These are phyloP conservation scores for Malassezia restricta DNA, from an alignment of 1,284 basidiomycete genomes.

Conservation along the genomic window DNA sequence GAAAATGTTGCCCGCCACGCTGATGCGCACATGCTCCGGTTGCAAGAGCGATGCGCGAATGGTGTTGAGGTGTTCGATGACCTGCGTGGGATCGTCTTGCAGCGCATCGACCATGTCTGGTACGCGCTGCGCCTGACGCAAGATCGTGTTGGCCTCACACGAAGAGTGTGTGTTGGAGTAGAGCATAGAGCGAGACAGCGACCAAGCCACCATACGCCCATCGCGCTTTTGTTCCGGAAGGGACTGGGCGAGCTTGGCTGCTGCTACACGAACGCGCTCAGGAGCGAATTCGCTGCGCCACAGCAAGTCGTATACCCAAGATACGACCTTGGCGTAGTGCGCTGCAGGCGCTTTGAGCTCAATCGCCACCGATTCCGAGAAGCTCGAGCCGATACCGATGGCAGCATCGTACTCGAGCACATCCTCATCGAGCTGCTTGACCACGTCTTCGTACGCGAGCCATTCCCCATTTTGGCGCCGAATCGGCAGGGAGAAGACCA, in stretches of 20 bases:
- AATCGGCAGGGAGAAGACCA: slow-evolving; percentile 83
- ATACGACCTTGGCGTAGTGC: slow-evolving; percentile 68
- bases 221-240: slow-evolving; percentile 88
- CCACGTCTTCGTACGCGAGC: slow-evolving; percentile 75
- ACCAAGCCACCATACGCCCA: slow-evolving; percentile 65
- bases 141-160: slow-evolving; percentile 59
- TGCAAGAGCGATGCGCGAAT: slow-evolving; percentile 46
- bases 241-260: slow-evolving; percentile 79
- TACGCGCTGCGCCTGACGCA: slow-evolving; percentile 66
- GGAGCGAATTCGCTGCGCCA: slow-evolving; percentile 68
- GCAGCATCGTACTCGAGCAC: slow-evolving; percentile 74
- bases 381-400: slow-evolving; percentile 57
- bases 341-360: slow-evolving; percentile 65
- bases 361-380: slow-evolving; percentile 61
- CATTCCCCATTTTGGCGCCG: slow-evolving; percentile 59
- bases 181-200: slow-evolving; percentile 60
- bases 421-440: slow-evolving; percentile 77
- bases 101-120: slow-evolving; percentile 64
- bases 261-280: slow-evolving; percentile 73
- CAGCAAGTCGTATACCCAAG: slow-evolving; percentile 82
- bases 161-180: slow-evolving; percentile 62
- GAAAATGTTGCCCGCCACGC: slow-evolving; percentile 73
- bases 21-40: slow-evolving; percentile 69
- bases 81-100: slow-evolving; percentile 19
- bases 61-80: slow-evolving; percentile 28